Percentiles rank a stretch among this genome's conserved stretches.
Evolutionary conservation across 495 filamentous ascomycete genomes (phyloP).

Genomic region (Pyrenula aspistea): DNA sequence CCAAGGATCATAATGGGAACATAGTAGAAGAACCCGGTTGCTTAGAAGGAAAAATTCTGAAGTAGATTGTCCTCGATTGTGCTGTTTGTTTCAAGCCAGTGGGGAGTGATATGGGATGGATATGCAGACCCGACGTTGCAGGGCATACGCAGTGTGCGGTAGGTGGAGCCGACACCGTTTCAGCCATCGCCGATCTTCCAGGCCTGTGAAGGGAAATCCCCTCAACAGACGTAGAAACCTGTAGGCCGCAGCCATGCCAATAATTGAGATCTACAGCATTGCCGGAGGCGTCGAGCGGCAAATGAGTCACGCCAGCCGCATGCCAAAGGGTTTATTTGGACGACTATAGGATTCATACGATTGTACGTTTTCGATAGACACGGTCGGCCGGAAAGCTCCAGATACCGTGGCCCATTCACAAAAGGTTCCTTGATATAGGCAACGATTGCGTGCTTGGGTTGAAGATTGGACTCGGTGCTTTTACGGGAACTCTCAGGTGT

Average conservation of each 20-base stretch:
- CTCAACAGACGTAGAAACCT: too few species aligned
- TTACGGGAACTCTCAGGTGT: background rate
- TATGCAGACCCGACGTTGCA: background rate
- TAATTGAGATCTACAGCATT: background rate
- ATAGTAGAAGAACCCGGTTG: background rate
- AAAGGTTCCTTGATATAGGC: background rate
- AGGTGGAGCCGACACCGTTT: background rate
- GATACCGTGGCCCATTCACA: background rate
- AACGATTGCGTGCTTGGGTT: background rate
- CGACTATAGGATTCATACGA: background rate
- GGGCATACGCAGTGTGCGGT: background rate
- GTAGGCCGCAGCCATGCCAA: background rate
- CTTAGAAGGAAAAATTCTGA: background rate
- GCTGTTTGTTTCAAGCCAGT: background rate
- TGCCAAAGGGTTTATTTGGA: background rate
- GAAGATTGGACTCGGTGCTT: background rate
- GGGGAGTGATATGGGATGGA: background rate
- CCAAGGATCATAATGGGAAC: background rate
- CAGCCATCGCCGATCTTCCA: background rate
- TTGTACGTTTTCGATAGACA: background rate
- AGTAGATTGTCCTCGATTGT: background rate
- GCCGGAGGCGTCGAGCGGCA: too few species aligned
- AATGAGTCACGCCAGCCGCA: background rate
- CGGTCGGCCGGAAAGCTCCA: background rate
- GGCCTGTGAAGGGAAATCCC: background rate